Evolutionary conservation across 305 asterid genomes (phyloP).

Genomic region (Stenogyne calaminthoides): DNA sequence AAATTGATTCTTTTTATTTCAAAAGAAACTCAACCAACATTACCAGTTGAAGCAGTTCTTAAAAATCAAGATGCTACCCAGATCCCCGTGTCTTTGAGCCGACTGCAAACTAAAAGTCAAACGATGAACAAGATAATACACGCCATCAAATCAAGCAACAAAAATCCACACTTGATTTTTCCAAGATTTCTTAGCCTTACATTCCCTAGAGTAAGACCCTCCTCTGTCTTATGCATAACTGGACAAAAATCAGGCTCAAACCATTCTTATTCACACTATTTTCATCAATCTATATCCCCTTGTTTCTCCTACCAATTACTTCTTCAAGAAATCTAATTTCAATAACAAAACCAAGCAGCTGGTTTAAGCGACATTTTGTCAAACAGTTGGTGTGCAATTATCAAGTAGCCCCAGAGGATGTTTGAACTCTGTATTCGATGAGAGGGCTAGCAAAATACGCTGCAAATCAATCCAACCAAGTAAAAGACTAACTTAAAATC

Average conservation of each 20-base stretch:
- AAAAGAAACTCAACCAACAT: neutral
- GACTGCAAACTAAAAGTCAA: conserved; percentile 82
- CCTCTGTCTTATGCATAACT: conserved; percentile 38
- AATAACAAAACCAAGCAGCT: neutral
- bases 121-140: conserved; percentile 61
- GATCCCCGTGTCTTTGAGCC: conserved; percentile 58
- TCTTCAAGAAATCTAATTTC: conserved; percentile 15
- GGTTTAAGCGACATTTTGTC: neutral
- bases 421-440: neutral
- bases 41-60: conserved; percentile 20
- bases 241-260: conserved; percentile 42
- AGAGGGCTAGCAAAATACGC: neutral
- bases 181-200: conserved; percentile 70
- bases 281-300: conserved; percentile 14
- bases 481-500: neutral
- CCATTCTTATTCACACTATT: conserved; percentile 30
- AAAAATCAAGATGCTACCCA: conserved; percentile 17
- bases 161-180: conserved; percentile 84
- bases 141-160: conserved; percentile 61
- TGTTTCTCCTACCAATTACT: neutral
- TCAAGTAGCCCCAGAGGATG: neutral
- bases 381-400: neutral
- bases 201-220: conserved; percentile 40
- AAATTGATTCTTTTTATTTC: neutral
- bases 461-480: neutral